Conservation (phyloP, 176 grass and related monocot genomes). For the Rhynchospora pubera region DNA sequence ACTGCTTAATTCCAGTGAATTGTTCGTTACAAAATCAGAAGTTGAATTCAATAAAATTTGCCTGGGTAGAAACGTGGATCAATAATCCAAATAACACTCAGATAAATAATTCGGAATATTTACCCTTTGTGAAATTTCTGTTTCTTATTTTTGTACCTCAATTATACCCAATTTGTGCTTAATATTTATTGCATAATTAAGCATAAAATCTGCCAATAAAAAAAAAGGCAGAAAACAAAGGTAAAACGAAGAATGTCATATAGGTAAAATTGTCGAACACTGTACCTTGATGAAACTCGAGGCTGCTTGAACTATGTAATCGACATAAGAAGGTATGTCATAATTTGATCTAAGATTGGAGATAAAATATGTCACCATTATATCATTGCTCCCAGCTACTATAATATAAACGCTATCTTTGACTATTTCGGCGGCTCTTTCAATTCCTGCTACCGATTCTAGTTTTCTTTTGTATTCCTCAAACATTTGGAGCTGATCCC, state of each 20-base stretch:
- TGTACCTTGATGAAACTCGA: slow-evolving; percentile 23
- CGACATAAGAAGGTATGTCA: slow-evolving; percentile 12
- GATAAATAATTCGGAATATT: not conserved
- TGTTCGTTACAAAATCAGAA: too few species aligned
- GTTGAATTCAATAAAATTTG: not conserved
- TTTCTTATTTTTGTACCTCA: not conserved
- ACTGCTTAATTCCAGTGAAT: too few species aligned
- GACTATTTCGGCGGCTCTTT: slow-evolving; percentile 17
- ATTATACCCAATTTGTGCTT: not conserved
- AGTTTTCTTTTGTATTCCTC: slow-evolving; percentile 20
- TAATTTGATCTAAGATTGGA: slow-evolving; percentile 17
- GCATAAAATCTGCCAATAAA: not conserved
- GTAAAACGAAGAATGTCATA: not conserved
- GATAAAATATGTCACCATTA: slow-evolving; percentile 20
- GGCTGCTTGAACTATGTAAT: slow-evolving; percentile 12
- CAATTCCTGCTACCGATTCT: not conserved
- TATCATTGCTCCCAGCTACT: slow-evolving; percentile 11
- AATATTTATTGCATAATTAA: not conserved
- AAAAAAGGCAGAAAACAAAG: not conserved
- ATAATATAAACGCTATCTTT: slow-evolving; percentile 14
- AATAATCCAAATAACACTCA: not conserved
- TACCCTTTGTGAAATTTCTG: not conserved
- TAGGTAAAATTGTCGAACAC: not conserved
- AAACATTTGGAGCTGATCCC: slow-evolving; percentile 23
- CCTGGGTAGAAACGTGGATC: not conserved